Evolutionary conservation across 1,284 basidiomycete species (phyloP).

Genomic region (Malassezia slooffiae): DNA sequence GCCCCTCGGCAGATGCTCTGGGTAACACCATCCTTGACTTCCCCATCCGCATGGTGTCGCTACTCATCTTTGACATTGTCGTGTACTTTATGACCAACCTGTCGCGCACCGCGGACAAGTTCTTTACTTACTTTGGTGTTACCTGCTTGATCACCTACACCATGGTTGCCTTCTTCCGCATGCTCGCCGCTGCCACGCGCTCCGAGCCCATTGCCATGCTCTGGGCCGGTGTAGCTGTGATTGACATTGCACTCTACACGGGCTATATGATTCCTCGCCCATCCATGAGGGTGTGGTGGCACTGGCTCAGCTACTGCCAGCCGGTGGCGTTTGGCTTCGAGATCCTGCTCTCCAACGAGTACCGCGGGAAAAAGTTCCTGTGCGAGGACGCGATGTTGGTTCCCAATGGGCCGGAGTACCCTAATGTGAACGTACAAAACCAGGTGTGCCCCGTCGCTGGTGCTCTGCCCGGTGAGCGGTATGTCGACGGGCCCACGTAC

Average conservation of each 20-base stretch:
- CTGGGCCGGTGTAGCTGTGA: constrained; percentile 54
- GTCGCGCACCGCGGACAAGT: constrained; percentile 48
- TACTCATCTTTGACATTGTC: constrained; percentile 53
- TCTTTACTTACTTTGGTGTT: constrained; percentile 38
- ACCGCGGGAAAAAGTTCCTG: constrained; percentile 21
- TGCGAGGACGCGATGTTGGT: constrained; percentile 20
- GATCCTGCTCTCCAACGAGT: constrained; percentile 35
- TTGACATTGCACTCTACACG: constrained; percentile 57
- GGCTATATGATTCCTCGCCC: constrained; percentile 61
- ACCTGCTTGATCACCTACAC: constrained; percentile 29
- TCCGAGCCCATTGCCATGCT: constrained; percentile 18
- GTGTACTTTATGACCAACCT: constrained; percentile 60
- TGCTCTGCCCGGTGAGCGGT: constrained; percentile 20
- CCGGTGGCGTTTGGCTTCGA: constrained; percentile 36
- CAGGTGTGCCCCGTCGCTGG: constrained; percentile 29
- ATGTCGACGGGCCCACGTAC: constrained; percentile 23
- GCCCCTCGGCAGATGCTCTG: constrained; percentile 50
- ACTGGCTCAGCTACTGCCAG: constrained; percentile 37
- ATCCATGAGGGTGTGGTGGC: constrained; percentile 35
- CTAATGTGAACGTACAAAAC: constrained; percentile 18
- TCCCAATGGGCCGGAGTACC: constrained; percentile 19
- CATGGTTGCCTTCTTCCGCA: constrained; percentile 48
- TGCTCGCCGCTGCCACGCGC: constrained; percentile 49
- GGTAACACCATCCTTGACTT: constrained; percentile 63
- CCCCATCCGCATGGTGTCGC: constrained; percentile 56